Evolutionary conservation across 495 filamentous ascomycete genomes (phyloP).

Genomic region (Bathelium albidoporum): DNA sequence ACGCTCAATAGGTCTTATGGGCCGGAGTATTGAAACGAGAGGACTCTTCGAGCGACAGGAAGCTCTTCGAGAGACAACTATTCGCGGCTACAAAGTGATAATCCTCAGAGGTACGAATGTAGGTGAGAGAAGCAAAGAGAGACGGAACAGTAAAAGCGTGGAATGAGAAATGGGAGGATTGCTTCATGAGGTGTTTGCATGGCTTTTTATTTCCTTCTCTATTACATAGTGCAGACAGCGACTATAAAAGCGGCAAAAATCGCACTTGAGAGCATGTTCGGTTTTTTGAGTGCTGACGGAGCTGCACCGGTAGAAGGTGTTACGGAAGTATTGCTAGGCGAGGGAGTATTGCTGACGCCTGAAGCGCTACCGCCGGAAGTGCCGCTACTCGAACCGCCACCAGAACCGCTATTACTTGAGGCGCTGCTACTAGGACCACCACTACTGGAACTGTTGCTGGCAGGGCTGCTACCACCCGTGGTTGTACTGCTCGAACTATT

Average conservation of each 20-base stretch:
- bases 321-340: not conserved
- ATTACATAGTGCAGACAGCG: not conserved
- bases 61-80: too few species aligned
- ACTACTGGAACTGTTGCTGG: conserved; percentile 2
- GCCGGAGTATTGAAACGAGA: too few species aligned
- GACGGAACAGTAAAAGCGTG: not conserved
- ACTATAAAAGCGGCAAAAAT: not conserved
- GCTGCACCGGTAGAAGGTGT: not conserved
- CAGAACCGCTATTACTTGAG: not conserved
- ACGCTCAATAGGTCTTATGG: too few species aligned
- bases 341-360: not conserved
- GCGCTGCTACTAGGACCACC: not conserved
- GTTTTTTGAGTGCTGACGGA: not conserved
- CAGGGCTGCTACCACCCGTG: not conserved
- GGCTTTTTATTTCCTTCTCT: not conserved
- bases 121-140: not conserved
- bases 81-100: not conserved
- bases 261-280: not conserved
- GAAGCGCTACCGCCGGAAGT: conserved; percentile 1
- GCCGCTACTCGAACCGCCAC: not conserved
- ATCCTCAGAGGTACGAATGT: not conserved
- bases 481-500: not conserved
- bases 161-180: not conserved
- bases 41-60: too few species aligned
- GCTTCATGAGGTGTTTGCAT: not conserved